Base-by-base conservation (phyloP, 257 asterid genomes). In the Fraxinus americana region DNA sequence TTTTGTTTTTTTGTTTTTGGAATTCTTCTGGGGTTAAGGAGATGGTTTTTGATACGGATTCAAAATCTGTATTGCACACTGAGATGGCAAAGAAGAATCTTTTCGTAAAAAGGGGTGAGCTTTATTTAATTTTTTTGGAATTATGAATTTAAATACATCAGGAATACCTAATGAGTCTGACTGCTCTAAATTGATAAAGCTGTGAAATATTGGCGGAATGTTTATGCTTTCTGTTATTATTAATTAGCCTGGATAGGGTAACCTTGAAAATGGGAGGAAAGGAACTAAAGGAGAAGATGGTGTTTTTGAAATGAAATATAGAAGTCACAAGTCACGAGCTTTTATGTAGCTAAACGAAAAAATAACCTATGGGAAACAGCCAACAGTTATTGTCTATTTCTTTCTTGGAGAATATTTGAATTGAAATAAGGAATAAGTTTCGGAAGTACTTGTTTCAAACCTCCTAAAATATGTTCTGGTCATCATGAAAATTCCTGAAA, bases 71-170 rank as follows among this genome's bases (percentile, higher is more conserved):
- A 21, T 81, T 96, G 91, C 99, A 96, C 81, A 89, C 96, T 34
- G 99, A 93, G 95, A 96, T 96, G 99, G 99, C 98, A 1, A 96
- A 96, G 93, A 96, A 96, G 92, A 96, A 96, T 84, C 98, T 96
- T 45, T 96, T 96, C 70, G 96, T 96, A 39, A 96, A 96, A 87
- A 92, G 99, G 83, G 99, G 98, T 96, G 89, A 87, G 91, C 39
- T 72, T 69, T 52, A 3, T 30, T 67, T 77, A n/a, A 30, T 29
- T 13, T 45, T 14, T 50, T 50, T 17, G 23, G 63, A 52, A 17
- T 52, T 52, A 16, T 52, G 19, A 17, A 17, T 45, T 52, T 52
- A 52, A 19, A 19, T 52, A 17, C 21, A 52, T 52, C 19, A 9
- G 63, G 23, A 17, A 52, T 17, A 52, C 52, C 63, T 52, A 23